Evolutionary conservation across 139 green algal genomes (phyloP), one percentile per base, ranked within the genome.

Genomic region (Coccomyxa sp.): DNA sequence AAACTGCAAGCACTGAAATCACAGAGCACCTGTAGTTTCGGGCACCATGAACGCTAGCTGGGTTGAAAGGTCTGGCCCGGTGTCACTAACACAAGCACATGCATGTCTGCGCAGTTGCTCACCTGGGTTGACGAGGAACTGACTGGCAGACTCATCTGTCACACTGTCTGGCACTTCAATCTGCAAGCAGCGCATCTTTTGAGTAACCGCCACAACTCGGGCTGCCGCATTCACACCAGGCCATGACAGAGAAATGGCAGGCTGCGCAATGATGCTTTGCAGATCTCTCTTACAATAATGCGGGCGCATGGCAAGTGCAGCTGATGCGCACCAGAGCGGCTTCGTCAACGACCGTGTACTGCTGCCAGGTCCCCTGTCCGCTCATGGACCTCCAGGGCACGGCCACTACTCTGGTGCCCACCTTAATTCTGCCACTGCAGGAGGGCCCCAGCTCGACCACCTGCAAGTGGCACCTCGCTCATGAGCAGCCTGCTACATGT

Each of bases 311-410:
- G n/a, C n/a, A n/a, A 5, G 14, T 36, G 64, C 6, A 71, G 7
- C 24, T 36, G n/a, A 36, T 34, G 7, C 64, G n/a, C 16, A 88
- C 74, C 78, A 85, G 68, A 39, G 33, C 12, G 24, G 31, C 55
- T 37, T 78, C 75, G 27, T 24, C 29, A 0, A 77, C 81, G 0
- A 74, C 39, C 6, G 79, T 31, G 70, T 83, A 85, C 75, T 87
- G 54, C 73, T 85, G 75, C 82, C 85, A 90, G 0, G 82, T 88
- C 55, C 86, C 86, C 31, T 69, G 55, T 41, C 86, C 86, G n/a
- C 44, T 22, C 22, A 68, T 6, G 3, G 82, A 38, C 6, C 35
- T 38, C 71, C 81, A 90, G 22, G 77, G 70, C 0, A 54, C 54
- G 29, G 73, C 78, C 55, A 86, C 82, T 9, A 88, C 82, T 1